Evolutionary conservation across 768 basidiomycete genomes (phyloP), one percentile per base, ranked within the genome.

Genomic region (Lyophyllum decastes): DNA sequence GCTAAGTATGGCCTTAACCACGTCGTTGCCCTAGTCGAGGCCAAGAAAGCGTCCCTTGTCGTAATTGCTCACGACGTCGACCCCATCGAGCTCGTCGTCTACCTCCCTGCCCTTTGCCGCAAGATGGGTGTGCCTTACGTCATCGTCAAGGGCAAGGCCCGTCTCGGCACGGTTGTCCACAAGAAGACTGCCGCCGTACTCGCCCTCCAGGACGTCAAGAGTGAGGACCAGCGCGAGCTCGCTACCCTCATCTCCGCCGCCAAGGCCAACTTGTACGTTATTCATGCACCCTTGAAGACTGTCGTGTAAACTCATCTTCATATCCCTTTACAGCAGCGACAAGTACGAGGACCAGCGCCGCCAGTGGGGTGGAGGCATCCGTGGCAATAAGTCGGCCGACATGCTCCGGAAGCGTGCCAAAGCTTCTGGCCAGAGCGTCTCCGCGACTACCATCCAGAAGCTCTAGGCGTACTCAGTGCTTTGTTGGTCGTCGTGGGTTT

Each of bases 111-210:
- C 54, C 88, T 98, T 59, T 98, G 96, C 82, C 89, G 94, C 77
- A 98, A 98, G 88, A 98, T 98, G 95, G 95, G 95, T 74, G 91
- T 98, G 33, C 95, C 95, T 40, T 98, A 98, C 78, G 93, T 95
- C 63, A 97, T 99, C 64, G 95, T 96, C 66, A 98, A 98, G 82
- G 90, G 92, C 78, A 98, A 98, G 80, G 94, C 96, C 55, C 92
- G 96, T 72, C 92, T 98, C 69, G 96, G 96, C 66, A 94, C 95
- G 7, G 94, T 98, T 61, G 94, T 95, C 40, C 93, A 97, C 85
- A 97, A 97, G 88, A 98, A 98, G 87, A 98, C 95, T 51, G 88
- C 95, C 46, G 89, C 95, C 52, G 90, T 95, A 52, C 77, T 97
- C 54, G 89, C 92, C 40, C 75, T 99, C 58, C 92, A 95, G 77